These are phyloP conservation scores for Austroboletus rostrupii DNA, from an alignment of 1,284 basidiomycete genomes.

Conservation along the genomic window DNA sequence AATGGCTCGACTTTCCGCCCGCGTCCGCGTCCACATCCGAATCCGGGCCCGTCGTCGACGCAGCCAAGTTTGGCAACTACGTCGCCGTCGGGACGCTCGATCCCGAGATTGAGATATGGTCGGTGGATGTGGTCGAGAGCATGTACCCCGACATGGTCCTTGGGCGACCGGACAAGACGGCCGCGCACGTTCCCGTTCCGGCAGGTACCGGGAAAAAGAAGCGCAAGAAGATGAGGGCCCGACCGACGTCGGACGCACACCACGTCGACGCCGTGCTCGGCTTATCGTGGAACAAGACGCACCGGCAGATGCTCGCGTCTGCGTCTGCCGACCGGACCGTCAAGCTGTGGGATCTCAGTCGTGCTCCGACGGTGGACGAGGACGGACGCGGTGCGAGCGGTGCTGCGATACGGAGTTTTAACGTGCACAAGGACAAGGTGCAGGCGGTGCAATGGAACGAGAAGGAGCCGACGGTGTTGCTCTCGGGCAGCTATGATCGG, in stretches of 20 bases:
- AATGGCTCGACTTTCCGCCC: conserved; percentile 96
- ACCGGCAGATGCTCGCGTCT: conserved; percentile 88
- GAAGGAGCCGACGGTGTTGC: conserved; percentile 79
- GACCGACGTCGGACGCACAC: conserved; percentile 63
- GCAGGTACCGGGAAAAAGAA: conserved; percentile 92
- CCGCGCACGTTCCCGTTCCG: conserved; percentile 71
- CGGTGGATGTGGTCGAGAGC: conserved; percentile 88
- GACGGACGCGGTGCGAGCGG: conserved; percentile 40
- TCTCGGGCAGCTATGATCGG: conserved; percentile 93
- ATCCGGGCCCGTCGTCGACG: conserved; percentile 5
- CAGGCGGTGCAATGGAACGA: conserved; percentile 96
- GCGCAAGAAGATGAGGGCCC: conserved; percentile 81
- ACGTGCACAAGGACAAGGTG: conserved; percentile 93
- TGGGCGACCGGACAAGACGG: conserved; percentile 84
- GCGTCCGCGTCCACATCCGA: conserved; percentile 37
- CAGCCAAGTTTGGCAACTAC: conserved; percentile 73
- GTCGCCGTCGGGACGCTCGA: conserved; percentile 97
- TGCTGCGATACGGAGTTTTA: conserved; percentile 75
- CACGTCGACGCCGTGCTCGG: conserved; percentile 94
- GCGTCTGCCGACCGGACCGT: conserved; percentile 94
- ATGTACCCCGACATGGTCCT: conserved; percentile 93
- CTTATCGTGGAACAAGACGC: conserved; percentile 88
- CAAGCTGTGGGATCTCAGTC: conserved; percentile 94
- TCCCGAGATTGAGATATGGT: conserved; percentile 99
- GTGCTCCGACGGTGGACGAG: conserved; percentile 53